phyloP scores from a whole-genome alignment of 2,329 filamentous ascomycete genomes.

The Beauveria pseudobassiana region DNA sequence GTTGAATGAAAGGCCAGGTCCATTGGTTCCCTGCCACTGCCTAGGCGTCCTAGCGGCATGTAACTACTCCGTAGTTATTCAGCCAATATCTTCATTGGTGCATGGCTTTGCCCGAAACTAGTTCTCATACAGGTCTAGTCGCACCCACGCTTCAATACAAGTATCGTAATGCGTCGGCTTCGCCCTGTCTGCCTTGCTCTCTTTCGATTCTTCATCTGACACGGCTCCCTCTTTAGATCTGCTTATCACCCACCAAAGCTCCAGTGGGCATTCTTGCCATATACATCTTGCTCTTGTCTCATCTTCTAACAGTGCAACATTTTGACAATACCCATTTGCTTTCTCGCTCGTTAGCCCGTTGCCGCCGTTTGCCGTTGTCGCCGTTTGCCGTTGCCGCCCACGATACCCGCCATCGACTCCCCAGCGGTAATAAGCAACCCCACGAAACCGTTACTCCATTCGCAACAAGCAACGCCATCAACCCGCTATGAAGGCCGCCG shows the following conservation, averaged over 20 bases:
- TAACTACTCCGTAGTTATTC: too few species aligned
- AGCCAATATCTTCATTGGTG: too few species aligned
- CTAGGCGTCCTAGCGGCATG: too few species aligned
- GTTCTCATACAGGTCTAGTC: background rate
- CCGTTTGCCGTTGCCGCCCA: background rate
- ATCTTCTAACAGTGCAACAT: background rate
- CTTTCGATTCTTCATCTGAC: background rate
- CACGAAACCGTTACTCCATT: background rate
- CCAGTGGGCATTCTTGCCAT: background rate
- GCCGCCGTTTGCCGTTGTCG: background rate
- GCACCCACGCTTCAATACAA: background rate
- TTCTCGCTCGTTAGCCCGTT: background rate
- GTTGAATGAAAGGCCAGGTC: background rate
- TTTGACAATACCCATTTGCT: background rate
- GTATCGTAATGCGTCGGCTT: background rate
- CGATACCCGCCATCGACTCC: background rate
- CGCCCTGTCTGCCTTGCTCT: background rate
- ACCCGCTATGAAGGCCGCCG: constrained; percentile 3
- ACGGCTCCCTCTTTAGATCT: background rate
- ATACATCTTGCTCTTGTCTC: background rate
- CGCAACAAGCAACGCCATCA: background rate
- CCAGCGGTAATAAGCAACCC: background rate
- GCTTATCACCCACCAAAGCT: background rate
- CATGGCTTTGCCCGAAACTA: background rate
- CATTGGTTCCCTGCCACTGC: too few species aligned